Conservation (phyloP, 495 filamentous ascomycete genomes). For the Sphaerosporella brunnea region DNA sequence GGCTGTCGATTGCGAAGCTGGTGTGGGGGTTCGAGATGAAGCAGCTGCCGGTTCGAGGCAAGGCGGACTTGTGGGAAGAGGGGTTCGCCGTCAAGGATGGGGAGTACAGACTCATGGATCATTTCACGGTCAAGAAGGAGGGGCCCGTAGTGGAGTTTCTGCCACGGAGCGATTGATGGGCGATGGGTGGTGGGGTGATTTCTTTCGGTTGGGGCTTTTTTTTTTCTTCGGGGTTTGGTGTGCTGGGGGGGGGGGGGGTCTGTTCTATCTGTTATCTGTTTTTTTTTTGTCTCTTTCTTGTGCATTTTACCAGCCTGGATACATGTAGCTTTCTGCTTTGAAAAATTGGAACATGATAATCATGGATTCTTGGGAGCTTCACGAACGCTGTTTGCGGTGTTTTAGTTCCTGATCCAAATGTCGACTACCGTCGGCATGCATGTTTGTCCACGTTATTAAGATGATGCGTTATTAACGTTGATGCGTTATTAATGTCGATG, state of each 20-base stretch:
- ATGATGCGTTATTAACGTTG: too few species aligned
- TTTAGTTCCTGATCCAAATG: too few species aligned
- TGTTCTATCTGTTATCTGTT: background rate
- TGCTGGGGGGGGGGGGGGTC: background rate
- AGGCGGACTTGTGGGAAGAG: slow-evolving; percentile 18
- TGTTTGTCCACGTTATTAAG: too few species aligned
- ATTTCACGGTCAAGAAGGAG: slow-evolving; percentile 24
- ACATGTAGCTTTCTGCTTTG: too few species aligned
- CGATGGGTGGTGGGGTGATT: background rate
- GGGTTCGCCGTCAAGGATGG: slow-evolving; percentile 14
- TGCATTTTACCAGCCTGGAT: too few species aligned
- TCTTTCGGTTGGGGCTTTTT: background rate
- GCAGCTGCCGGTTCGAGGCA: slow-evolving; percentile 14
- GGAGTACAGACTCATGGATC: slow-evolving; percentile 23
- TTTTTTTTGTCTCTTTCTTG: background rate
- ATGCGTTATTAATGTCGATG: too few species aligned
- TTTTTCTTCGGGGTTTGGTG: background rate
- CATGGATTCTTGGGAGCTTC: too few species aligned
- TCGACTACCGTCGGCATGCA: too few species aligned
- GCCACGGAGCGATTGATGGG: background rate
- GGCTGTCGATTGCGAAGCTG: slow-evolving; percentile 34
- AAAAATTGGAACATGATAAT: too few species aligned
- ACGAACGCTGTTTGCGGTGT: too few species aligned
- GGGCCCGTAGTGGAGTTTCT: slow-evolving; percentile 13
- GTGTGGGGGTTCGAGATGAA: slow-evolving; percentile 25